These are phyloP conservation scores for Amanita inopinata DNA, from an alignment of 768 basidiomycete genomes.

Conservation along the genomic window DNA sequence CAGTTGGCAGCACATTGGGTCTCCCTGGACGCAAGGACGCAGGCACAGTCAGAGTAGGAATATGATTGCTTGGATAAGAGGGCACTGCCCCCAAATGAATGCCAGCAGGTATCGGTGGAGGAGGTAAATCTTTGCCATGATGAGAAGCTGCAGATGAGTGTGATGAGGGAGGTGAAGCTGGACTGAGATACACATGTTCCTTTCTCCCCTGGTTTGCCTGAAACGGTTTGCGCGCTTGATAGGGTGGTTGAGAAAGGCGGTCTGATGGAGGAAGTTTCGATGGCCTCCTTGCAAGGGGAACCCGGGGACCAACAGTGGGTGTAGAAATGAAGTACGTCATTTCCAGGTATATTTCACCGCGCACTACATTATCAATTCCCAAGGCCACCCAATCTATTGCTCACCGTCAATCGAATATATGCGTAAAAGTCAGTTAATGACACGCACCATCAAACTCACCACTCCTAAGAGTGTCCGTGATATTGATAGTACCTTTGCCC, in stretches of 20 bases:
- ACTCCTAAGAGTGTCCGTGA: slow-evolving; percentile 67
- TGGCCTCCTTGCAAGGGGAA: slow-evolving; percentile 32
- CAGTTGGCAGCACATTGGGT: too few relatives aligned
- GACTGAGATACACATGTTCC: too few relatives aligned
- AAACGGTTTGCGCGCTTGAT: slow-evolving; percentile 8
- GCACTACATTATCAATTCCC: slow-evolving; percentile 38
- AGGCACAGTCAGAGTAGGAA: too few relatives aligned
- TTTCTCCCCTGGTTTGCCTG: too few relatives aligned
- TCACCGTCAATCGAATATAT: neutral
- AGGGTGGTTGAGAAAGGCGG: slow-evolving; percentile 35
- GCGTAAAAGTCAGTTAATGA: neutral
- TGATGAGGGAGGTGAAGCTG: too few relatives aligned
- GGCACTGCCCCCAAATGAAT: too few relatives aligned
- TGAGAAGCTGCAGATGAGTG: too few relatives aligned
- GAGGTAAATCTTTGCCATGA: too few relatives aligned
- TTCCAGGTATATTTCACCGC: slow-evolving; percentile 86
- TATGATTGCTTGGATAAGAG: too few relatives aligned
- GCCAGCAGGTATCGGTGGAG: too few relatives aligned
- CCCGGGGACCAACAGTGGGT: too few relatives aligned
- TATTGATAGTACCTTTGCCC: slow-evolving; percentile 67
- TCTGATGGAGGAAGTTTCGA: slow-evolving; percentile 45
- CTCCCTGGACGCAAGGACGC: too few relatives aligned
- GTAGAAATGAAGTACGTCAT: slow-evolving; percentile 82
- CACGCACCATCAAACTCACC: slow-evolving; percentile 88
- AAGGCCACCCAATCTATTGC: slow-evolving; percentile 26